These are phyloP conservation scores for Diversispora eburnea DNA, from an alignment of 192 early-diverging fungal genomes.

Conservation along the genomic window DNA sequence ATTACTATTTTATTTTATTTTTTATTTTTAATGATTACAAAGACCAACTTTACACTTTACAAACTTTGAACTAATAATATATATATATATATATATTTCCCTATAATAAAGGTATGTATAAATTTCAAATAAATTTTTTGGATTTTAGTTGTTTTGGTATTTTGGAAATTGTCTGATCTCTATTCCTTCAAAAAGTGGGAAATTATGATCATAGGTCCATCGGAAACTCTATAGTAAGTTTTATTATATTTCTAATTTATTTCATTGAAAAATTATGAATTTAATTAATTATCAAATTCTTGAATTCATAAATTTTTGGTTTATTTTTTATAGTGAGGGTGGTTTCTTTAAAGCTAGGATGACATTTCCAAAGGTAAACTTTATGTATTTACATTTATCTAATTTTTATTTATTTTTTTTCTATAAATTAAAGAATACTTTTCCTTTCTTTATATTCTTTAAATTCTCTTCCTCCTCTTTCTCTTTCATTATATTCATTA, in stretches of 20 bases:
- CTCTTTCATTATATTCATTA: slow-evolving; percentile 19
- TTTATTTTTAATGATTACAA: slow-evolving; percentile 4
- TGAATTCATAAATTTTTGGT: slow-evolving; percentile 11
- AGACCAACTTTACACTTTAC: background rate
- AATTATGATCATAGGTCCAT: slow-evolving; percentile 86
- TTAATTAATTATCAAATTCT: background rate
- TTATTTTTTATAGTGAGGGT: slow-evolving; percentile 63
- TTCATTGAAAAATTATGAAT: slow-evolving; percentile 1
- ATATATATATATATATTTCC: no score
- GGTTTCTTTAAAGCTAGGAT: slow-evolving; percentile 89
- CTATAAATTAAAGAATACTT: background rate
- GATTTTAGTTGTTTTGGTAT: background rate
- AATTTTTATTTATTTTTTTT: background rate
- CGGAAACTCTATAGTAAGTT: slow-evolving; percentile 79
- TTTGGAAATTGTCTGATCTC: background rate
- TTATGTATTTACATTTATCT: background rate
- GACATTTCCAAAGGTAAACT: slow-evolving; percentile 56
- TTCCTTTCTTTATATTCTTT: background rate
- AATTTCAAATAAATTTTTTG: background rate
- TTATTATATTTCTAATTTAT: no score
- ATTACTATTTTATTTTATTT: slow-evolving; percentile 8
- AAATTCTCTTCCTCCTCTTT: background rate
- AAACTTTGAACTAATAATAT: no score
- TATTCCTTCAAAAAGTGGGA: slow-evolving; percentile 58
- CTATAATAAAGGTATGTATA: background rate